phyloP scores from a whole-genome alignment of 2,329 filamentous ascomycete species.

The Phialophora macrospora region DNA sequence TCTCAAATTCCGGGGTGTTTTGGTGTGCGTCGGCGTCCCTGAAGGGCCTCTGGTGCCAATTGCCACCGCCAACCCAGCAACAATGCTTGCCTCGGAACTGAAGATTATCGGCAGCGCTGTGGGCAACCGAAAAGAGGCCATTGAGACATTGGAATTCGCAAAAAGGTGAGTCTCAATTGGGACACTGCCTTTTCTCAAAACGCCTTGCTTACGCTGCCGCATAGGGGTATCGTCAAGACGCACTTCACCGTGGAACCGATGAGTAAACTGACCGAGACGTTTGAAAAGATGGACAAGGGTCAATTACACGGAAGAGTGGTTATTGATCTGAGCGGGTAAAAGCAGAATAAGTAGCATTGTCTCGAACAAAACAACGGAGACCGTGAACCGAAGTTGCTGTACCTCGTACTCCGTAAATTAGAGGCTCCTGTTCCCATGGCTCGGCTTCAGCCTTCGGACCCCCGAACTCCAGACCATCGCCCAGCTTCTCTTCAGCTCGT shows the following conservation, averaged over 20 bases:
- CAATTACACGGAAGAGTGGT: conserved; percentile 55
- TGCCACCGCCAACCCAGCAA: conserved; percentile 50
- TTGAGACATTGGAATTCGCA: conserved; percentile 56
- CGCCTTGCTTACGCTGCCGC: conserved; percentile 7
- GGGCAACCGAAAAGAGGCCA: conserved; percentile 57
- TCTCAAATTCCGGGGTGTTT: conserved; percentile 55
- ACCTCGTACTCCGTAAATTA: not conserved
- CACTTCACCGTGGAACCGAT: conserved; percentile 54
- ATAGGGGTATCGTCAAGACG: conserved; percentile 53
- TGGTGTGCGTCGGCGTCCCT: conserved; percentile 60
- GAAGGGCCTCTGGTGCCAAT: conserved; percentile 54
- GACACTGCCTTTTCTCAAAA: not conserved
- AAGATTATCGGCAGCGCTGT: conserved; percentile 58
- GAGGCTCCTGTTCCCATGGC: not conserved
- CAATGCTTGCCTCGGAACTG: conserved; percentile 50
- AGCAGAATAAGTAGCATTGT: conserved; percentile 8
- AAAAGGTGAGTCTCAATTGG: conserved; percentile 38
- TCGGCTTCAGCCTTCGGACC: conserved; percentile 2
- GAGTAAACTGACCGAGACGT: conserved; percentile 53
- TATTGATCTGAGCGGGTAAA: conserved; percentile 47
- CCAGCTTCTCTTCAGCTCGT: not conserved
- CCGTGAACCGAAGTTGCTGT: not conserved
- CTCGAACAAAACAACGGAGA: not conserved
- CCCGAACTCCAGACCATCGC: not conserved
- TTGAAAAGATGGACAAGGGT: conserved; percentile 53